phyloP scores from a whole-genome alignment of 2,329 filamentous ascomycete species.

The Trichoderma pleuroti region DNA sequence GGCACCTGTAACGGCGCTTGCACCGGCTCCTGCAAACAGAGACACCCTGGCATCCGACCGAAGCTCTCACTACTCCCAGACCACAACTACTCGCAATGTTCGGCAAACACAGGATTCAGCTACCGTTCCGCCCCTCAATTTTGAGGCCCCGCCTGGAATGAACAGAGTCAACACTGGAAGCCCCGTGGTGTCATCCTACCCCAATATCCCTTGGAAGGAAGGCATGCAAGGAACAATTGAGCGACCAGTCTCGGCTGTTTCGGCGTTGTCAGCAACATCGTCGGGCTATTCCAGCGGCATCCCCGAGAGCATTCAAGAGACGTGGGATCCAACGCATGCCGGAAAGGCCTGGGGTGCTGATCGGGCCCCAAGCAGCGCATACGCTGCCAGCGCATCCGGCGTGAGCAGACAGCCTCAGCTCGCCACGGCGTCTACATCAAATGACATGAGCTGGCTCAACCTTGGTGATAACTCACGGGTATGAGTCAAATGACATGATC shows the following conservation, averaged over 20 bases:
- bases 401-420: conserved; percentile 51
- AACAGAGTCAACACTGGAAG: conserved; percentile 66
- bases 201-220: conserved; percentile 49
- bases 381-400: conserved; percentile 40
- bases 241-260: conserved; percentile 48
- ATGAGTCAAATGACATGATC: conserved; percentile 22
- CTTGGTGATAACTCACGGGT: conserved; percentile 49
- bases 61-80: conserved; percentile 54
- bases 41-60: conserved; percentile 53
- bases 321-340: conserved; percentile 48
- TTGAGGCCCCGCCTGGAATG: conserved; percentile 60
- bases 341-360: conserved; percentile 48
- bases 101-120: conserved; percentile 64
- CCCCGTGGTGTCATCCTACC: conserved; percentile 63
- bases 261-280: conserved; percentile 25
- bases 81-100: conserved; percentile 26
- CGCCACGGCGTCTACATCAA: conserved; percentile 47
- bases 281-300: conserved; percentile 62
- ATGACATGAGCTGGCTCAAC: conserved; percentile 80
- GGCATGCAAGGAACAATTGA: conserved; percentile 61
- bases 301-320: conserved; percentile 59
- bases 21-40: conserved; percentile 34
- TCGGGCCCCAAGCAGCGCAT: conserved; percentile 51
- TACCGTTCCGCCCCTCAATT: conserved; percentile 64
- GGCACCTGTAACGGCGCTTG: neutral